Base-by-base conservation (phyloP, 306 rosid species). In the Calophaca sinica region DNA sequence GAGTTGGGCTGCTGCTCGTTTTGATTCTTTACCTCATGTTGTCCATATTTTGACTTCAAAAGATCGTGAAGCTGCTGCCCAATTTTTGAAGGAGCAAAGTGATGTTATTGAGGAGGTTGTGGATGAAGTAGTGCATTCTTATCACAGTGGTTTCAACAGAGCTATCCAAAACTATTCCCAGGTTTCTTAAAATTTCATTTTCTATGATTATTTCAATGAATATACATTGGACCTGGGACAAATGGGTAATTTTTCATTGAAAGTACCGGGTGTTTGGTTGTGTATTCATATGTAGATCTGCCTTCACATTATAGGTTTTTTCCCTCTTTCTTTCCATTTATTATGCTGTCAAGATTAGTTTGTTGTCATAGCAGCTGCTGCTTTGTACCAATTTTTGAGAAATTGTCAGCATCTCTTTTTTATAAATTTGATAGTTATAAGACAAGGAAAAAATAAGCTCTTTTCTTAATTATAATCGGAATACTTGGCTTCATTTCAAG, bases 141-240 rank as follows among this genome's bases (percentile, higher is more conserved):
- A 90, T 88, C 99, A 96, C 74, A 76, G 91, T 72, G 99, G 98
- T 84, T 96, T 96, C 90, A 96, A 96, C 84, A 92, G 79, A 88
- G 99, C 99, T 58, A 96, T 96, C 84, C 99, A 96, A 80, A 96
- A 96, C 83, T 96, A 96, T 86, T 96, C 99, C 13, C 99, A 96
- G 99, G 99, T 96, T 79, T 84, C 68, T 79, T 50, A 65, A 54
- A 29, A 48, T 64, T 70, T 70, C 60, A 31, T 63, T 44, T 59
- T 70, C 57, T 26, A 20, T 28, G 84, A 44, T 53, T 59, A 69
- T 48, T 69, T 69, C 7, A 32, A 39, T 51, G 2, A 49, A 7
- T 51, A 68, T 74, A 52, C 46, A 51, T 42, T 52, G 39, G 33
- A 14, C 11, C 35, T 28, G 33, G 71, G 45, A 35, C 35, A 60